Percentiles rank a stretch among this genome's conserved stretches.
Conservation (phyloP, 2,329 filamentous ascomycete genomes). For the Colletotrichum neosansevieriae region DNA sequence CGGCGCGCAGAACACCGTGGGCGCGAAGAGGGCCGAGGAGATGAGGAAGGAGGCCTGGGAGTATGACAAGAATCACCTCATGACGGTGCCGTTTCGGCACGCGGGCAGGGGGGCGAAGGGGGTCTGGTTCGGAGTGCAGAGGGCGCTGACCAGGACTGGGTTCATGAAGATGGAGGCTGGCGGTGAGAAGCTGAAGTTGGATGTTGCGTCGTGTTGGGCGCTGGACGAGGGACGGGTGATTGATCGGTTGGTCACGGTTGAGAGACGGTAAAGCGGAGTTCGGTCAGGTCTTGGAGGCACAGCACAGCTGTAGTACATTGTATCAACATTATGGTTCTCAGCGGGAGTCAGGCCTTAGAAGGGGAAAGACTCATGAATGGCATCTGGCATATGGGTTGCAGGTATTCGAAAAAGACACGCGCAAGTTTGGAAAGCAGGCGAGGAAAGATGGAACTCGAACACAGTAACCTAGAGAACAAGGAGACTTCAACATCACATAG, state of each 20-base stretch:
- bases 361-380: background rate
- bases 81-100: conserved; percentile 70
- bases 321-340: conserved; percentile 7
- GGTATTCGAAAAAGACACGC: background rate
- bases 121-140: conserved; percentile 59
- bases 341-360: background rate
- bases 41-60: conserved; percentile 56
- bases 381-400: background rate
- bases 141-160: conserved; percentile 68
- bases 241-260: conserved; percentile 61
- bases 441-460: too few relatives aligned
- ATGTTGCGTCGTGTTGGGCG: conserved; percentile 68
- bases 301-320: conserved; percentile 8
- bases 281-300: background rate
- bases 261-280: background rate
- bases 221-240: conserved; percentile 70
- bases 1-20: conserved; percentile 44
- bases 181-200: conserved; percentile 66
- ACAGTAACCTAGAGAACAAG: too few relatives aligned
- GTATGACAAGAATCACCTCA: conserved; percentile 66
- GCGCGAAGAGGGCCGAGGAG: conserved; percentile 41
- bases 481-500: too few relatives aligned
- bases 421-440: too few relatives aligned
- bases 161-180: conserved; percentile 64
- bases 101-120: conserved; percentile 54